phyloP scores from a whole-genome alignment of 2,329 filamentous ascomycete genomes.

The Thermoascus crustaceus region DNA sequence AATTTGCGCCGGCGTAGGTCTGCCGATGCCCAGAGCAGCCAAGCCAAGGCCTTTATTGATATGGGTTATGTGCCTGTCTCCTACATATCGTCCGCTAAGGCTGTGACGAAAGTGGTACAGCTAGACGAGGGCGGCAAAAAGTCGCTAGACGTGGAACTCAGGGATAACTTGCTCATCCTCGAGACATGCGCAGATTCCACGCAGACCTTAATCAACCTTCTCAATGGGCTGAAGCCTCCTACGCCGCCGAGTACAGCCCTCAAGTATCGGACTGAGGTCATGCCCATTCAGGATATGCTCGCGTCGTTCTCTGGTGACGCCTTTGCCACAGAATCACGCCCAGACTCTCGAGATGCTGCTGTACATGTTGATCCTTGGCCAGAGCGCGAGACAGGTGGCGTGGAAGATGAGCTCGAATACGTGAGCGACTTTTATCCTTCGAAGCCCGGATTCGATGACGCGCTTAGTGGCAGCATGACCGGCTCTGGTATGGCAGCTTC shows the following conservation, averaged over 20 bases:
- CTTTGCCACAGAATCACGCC: slow-evolving; percentile 43
- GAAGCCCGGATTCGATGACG: slow-evolving; percentile 32
- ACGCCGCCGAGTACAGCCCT: slow-evolving; percentile 71
- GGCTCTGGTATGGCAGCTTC: slow-evolving; percentile 31
- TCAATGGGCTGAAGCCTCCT: slow-evolving; percentile 75
- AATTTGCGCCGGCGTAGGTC: slow-evolving; percentile 21
- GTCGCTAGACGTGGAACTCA: slow-evolving; percentile 69
- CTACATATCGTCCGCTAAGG: slow-evolving; percentile 74
- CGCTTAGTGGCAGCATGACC: slow-evolving; percentile 35
- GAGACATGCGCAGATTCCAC: slow-evolving; percentile 97
- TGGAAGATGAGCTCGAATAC: slow-evolving; percentile 40
- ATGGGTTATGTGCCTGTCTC: slow-evolving; percentile 79
- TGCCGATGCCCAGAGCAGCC: slow-evolving; percentile 28
- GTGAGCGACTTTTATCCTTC: slow-evolving; percentile 50
- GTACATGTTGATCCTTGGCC: slow-evolving; percentile 41
- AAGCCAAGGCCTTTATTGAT: slow-evolving; percentile 45
- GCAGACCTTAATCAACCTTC: slow-evolving; percentile 73
- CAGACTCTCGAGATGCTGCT: slow-evolving; percentile 15
- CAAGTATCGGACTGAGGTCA: slow-evolving; percentile 79
- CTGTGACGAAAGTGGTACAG: slow-evolving; percentile 53
- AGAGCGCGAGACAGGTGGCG: slow-evolving; percentile 26
- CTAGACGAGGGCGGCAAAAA: slow-evolving; percentile 52
- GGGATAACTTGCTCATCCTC: slow-evolving; percentile 77
- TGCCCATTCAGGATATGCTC: slow-evolving; percentile 80
- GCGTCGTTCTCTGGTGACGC: slow-evolving; percentile 85